Percentiles rank a stretch among this genome's conserved stretches.
phyloP scores from a whole-genome alignment of 345 rosid genomes.

The Clarkia xantiana region DNA sequence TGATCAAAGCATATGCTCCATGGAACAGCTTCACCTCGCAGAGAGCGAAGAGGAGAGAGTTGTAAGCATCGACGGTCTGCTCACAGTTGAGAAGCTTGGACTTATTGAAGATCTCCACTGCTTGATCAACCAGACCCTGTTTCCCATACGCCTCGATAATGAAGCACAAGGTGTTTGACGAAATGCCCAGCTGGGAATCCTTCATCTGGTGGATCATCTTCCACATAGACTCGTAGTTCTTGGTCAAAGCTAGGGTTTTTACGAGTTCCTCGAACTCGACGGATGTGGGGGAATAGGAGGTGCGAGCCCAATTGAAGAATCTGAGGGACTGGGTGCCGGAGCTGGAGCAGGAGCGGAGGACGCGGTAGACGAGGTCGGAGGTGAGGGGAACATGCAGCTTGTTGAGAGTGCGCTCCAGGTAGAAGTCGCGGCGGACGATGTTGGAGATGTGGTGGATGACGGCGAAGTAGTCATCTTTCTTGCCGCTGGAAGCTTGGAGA shows the following conservation, averaged over 20 bases:
- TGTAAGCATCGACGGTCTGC: conserved; percentile 36
- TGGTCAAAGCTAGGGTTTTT: conserved; percentile 38
- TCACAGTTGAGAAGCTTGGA: conserved; percentile 34
- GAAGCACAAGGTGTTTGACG: conserved; percentile 45
- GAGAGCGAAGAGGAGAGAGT: conserved; percentile 62
- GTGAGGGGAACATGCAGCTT: conserved; percentile 33
- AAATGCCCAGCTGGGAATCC: conserved; percentile 29
- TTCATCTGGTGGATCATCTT: conserved; percentile 59
- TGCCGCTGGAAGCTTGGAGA: conserved; percentile 3
- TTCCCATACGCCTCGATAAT: conserved; percentile 68
- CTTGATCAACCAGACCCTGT: conserved; percentile 59
- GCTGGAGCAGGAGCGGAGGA: conserved; percentile 62
- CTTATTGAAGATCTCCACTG: conserved; percentile 74
- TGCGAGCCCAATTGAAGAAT: conserved; percentile 80
- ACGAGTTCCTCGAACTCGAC: conserved; percentile 58
- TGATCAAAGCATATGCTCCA: conserved; percentile 66
- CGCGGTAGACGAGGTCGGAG: conserved; percentile 71
- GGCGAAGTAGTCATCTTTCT: conserved; percentile 63
- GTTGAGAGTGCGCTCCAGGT: conserved; percentile 68
- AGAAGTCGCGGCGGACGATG: conserved; percentile 61
- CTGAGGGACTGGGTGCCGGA: conserved; percentile 59
- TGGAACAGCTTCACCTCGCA: conserved; percentile 76
- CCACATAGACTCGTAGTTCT: conserved; percentile 74
- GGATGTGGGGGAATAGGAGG: conserved; percentile 50
- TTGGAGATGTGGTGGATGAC: conserved; percentile 72